phyloP scores from a whole-genome alignment of 2,329 filamentous ascomycete genomes.

The Beauveria pseudobassiana region DNA sequence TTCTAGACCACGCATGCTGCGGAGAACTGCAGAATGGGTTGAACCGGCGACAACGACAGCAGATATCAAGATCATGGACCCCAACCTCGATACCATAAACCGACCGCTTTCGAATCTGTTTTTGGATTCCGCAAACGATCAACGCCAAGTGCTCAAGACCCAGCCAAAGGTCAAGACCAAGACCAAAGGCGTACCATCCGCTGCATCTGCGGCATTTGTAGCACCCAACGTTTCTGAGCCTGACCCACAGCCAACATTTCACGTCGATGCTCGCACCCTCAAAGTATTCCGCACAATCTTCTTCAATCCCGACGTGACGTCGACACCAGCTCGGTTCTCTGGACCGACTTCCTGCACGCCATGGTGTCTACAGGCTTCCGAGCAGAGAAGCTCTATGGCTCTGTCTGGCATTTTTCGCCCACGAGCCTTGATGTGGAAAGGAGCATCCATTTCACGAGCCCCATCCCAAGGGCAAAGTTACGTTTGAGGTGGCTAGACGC shows the following conservation, averaged over 20 bases:
- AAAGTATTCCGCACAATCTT: slow-evolving; percentile 35
- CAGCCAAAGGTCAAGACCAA: background rate
- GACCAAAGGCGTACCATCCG: background rate
- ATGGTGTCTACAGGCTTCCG: slow-evolving; percentile 43
- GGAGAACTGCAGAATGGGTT: slow-evolving; percentile 42
- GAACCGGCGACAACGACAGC: slow-evolving; percentile 22
- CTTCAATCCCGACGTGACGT: slow-evolving; percentile 26
- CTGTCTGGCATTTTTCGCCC: slow-evolving; percentile 52
- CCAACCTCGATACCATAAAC: slow-evolving; percentile 1
- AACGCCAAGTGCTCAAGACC: background rate
- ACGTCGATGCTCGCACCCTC: slow-evolving; percentile 24
- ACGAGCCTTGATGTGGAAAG: slow-evolving; percentile 31
- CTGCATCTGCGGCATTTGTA: background rate
- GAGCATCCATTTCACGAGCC: slow-evolving; percentile 56
- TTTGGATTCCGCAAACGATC: background rate
- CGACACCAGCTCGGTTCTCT: slow-evolving; percentile 40
- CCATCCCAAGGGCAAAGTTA: slow-evolving; percentile 46
- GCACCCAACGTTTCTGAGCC: background rate
- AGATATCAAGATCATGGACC: background rate
- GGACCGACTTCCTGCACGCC: slow-evolving; percentile 47
- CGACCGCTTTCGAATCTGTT: slow-evolving; percentile 20
- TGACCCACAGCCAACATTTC: slow-evolving; percentile 11
- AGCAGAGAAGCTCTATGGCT: slow-evolving; percentile 51
- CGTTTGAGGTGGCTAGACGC: slow-evolving; percentile 36
- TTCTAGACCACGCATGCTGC: slow-evolving; percentile 28